A percentile compares a stretch with the other conserved stretches of the same genome.
Conservation (phyloP, 805 yeast genomes). For the Lipomyces yamanashiensis region DNA sequence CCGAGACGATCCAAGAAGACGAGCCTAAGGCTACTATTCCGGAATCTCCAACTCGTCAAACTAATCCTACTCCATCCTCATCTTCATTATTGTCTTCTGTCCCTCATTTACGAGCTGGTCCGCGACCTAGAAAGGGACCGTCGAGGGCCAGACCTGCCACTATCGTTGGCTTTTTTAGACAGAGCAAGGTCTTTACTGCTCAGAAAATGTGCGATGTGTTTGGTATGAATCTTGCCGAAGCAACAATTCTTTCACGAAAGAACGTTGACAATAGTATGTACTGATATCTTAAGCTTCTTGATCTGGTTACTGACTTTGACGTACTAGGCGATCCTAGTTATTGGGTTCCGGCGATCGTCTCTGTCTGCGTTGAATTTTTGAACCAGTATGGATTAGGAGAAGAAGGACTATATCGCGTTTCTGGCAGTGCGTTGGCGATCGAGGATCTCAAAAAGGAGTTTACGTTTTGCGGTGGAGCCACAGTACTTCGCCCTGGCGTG, state of each 20-base stretch:
- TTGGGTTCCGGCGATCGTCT: slow-evolving; percentile 38
- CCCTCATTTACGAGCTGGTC: slow-evolving; percentile 7
- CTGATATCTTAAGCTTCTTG: background rate
- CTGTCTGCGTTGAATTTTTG: slow-evolving; percentile 37
- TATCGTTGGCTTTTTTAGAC: slow-evolving; percentile 32
- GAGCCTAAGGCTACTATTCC: background rate
- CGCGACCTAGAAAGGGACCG: slow-evolving; percentile 23
- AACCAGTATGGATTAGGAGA: slow-evolving; percentile 40
- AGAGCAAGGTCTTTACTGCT: slow-evolving; percentile 20
- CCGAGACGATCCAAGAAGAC: slow-evolving; percentile 16
- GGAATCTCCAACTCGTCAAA: background rate
- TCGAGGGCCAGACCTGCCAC: slow-evolving; percentile 27
- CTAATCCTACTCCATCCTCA: background rate
- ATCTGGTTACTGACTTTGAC: background rate
- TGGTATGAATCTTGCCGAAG: slow-evolving; percentile 36
- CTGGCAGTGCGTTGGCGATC: slow-evolving; percentile 40
- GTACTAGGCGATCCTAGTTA: slow-evolving; percentile 19
- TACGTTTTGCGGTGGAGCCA: slow-evolving; percentile 30
- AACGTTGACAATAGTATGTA: slow-evolving; percentile 20
- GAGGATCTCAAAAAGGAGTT: slow-evolving; percentile 37
- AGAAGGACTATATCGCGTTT: slow-evolving; percentile 44
- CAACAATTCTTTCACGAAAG: slow-evolving; percentile 34
- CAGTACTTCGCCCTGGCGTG: slow-evolving; percentile 33
- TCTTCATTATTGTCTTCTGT: background rate
- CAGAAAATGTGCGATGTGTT: slow-evolving; percentile 31